Evolutionary conservation across 2,329 filamentous ascomycete genomes (phyloP), one percentile per base, ranked within the genome.

Genomic region (Cadophora sp.): DNA sequence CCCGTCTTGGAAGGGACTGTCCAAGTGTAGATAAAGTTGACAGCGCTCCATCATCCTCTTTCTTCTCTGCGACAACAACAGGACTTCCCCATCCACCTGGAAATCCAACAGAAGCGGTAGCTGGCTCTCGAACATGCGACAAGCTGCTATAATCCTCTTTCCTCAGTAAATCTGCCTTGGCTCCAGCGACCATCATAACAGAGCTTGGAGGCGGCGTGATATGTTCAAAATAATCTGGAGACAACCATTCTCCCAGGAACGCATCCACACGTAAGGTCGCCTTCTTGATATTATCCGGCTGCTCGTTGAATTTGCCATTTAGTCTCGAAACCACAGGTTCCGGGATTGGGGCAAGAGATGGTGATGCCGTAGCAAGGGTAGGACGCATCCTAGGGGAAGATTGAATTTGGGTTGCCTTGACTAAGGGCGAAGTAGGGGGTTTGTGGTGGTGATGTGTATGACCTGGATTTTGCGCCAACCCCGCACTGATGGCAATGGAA

Each of bases 181-280:
- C 95, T 50, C 89, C 88, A 29, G 92, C 92, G 2, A 98, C 84
- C 93, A 99, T 97, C 81, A 96, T 87, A 4, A 91, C 87, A 3
- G 93, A 95, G 53, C 89, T 88, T 0, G 96, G 96, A 12, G 96
- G 96, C 3, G 94, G 92, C 0, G 92, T 95, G 72, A 97, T 97
- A 63, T 92, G 86, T 71, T 97, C 94, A 76, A 95, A 99, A 79
- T 99, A 99, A 76, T 94, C 91, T 0, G 94, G 93, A 1, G 92
- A 92, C 34, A 98, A 85, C 96, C 96, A 99, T 83, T 99, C 96
- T 60, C 96, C 95, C 0, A 99, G 85, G 77, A 97, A 97, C 0
- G 94, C 91, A 80, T 99, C 96, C 6, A 99, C 86, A 0, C 96
- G 91, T 59, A 99, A 81, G 11, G 89, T 84, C 3, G 87, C 82